These are phyloP conservation scores for Silene vulgaris DNA, from an alignment of 179 eudicot genomes.

Conservation along the genomic window DNA sequence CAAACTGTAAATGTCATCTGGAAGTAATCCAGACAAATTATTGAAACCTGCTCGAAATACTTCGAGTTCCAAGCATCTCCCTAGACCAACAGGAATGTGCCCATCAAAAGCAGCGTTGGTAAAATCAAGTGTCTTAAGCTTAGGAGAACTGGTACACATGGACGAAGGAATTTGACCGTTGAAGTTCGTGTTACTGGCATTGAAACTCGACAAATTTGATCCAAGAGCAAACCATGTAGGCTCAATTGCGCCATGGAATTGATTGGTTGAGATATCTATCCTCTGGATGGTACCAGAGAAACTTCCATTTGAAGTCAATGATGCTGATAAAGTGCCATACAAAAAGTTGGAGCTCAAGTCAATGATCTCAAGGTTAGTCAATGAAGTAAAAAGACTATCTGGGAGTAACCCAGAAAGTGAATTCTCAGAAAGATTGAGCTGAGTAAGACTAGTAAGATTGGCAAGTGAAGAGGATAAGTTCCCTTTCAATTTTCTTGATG, in stretches of 20 bases:
- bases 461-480: constrained; percentile 39
- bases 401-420: constrained; percentile 59
- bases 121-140: constrained; percentile 50
- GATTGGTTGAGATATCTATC: constrained; percentile 64
- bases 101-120: constrained; percentile 52
- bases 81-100: constrained; percentile 43
- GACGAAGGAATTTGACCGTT: constrained; percentile 47
- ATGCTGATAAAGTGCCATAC: constrained; percentile 37
- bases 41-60: constrained; percentile 66
- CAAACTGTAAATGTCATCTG: constrained; percentile 44
- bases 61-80: constrained; percentile 45
- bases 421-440: constrained; percentile 62
- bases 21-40: constrained; percentile 48
- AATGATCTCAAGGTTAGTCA: constrained; percentile 41
- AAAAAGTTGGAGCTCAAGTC: constrained; percentile 71
- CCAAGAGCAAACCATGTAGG: constrained; percentile 35
- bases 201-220: constrained; percentile 42
- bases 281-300: constrained; percentile 35
- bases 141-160: constrained; percentile 39
- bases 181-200: constrained; percentile 62
- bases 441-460: constrained; percentile 47
- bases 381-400: constrained; percentile 44
- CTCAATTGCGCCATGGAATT: constrained; percentile 47
- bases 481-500: constrained; percentile 50
- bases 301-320: constrained; percentile 26